Base-by-base conservation (phyloP, 225 moss, liverwort and hornwort genomes). In the Sphagnum contortum region DNA sequence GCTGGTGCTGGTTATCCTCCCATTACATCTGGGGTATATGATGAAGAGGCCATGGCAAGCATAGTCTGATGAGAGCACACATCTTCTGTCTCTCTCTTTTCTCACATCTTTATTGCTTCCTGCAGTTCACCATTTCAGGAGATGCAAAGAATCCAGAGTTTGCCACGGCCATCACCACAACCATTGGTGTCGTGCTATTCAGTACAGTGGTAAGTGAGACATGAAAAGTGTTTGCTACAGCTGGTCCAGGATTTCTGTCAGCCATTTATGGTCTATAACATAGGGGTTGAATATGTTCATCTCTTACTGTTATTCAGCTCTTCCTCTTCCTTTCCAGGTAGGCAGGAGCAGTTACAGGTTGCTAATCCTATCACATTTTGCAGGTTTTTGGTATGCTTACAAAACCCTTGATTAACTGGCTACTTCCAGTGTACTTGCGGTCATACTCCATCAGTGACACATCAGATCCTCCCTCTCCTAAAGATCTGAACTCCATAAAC, bases 101-200 rank as follows among this genome's bases (percentile, higher is more conserved):
- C 29, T 29, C 29, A 29, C 29, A 52, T 52, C 7, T 52, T 52
- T 52, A 9, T 52, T 52, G 52, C 0, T 52, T 61, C 44, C 51
- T 59, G 56, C 88, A 91, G 78, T 91, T 88, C 55, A 78, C 91
- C 5, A 67, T 70, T 44, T 77, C 85, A n/a, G 91, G 91, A 9
- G 81, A 81, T 60, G 76, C 88, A 45, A 88, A 78, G 60, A 86
- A 71, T 72, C 83, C 91, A 59, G 86, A 83, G 68, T 73, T 83
- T 67, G 88, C 91, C 8, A 73, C 91, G 48, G 78, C 78, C 9
- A 86, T 91, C 65, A 91, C 88, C 29, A 82, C 79, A 57, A 91
- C 91, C 44, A 84, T 88, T 47, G 66, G 68, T 29, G 75, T 86
- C 55, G 91, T 91, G 46, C 81, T 91, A 4, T 79, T 81, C 5